phyloP scores from a whole-genome alignment of 441 rosid genomes.

The Dalechampia spathulata region DNA sequence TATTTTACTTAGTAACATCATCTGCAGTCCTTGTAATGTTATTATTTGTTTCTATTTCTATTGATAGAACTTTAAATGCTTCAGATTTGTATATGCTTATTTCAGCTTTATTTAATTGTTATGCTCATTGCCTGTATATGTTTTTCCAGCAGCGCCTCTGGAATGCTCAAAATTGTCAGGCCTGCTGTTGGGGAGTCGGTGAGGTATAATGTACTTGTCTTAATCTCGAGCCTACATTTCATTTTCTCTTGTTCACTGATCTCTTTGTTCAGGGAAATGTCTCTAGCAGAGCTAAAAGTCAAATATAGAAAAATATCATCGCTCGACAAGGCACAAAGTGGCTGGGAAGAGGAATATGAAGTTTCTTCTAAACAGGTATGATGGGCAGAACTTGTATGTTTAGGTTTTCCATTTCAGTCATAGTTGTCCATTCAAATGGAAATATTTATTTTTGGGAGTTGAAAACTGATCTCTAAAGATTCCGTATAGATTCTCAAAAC shows the following conservation, averaged over 20 bases:
- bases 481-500: too few relatives aligned
- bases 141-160: conserved; percentile 62
- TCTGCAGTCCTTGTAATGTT: not conserved
- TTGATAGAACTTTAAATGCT: not conserved
- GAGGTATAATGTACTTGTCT: conserved; percentile 41
- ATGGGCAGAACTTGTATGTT: not conserved
- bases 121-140: conserved; percentile 15
- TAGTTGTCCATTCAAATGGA: too few relatives aligned
- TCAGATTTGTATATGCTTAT: not conserved
- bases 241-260: conserved; percentile 2
- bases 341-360: conserved; percentile 98
- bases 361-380: conserved; percentile 91
- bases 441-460: too few relatives aligned
- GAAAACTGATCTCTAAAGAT: too few relatives aligned
- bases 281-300: conserved; percentile 69
- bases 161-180: conserved; percentile 80
- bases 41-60: not conserved
- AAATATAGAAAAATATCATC: conserved; percentile 76
- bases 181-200: conserved; percentile 97
- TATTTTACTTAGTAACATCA: not conserved
- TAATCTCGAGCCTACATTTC: conserved; percentile 5
- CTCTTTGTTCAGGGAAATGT: conserved; percentile 65
- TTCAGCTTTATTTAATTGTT: not conserved
- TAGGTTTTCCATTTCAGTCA: too few relatives aligned
- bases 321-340: conserved; percentile 63